Percentiles rank a stretch among this genome's conserved stretches.
phyloP scores from a whole-genome alignment of 768 basidiomycete species.

The Hericium rajendrae region DNA sequence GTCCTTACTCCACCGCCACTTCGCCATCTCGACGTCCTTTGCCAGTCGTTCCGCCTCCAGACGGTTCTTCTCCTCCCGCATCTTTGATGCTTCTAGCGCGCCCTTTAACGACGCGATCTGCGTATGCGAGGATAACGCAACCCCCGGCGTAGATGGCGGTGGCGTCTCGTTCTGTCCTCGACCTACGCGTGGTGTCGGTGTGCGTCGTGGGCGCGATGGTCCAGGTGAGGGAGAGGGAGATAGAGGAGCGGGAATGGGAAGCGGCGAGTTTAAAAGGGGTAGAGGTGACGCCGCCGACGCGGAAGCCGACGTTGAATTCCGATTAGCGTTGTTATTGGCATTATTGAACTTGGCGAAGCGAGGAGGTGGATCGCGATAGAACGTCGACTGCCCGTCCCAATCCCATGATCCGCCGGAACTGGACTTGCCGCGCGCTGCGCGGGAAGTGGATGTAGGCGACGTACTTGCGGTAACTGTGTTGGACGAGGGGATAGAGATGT shows the following conservation, averaged over 20 bases:
- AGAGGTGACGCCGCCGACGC: neutral
- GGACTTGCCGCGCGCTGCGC: neutral
- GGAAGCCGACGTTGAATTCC: neutral
- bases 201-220: neutral
- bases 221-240: neutral
- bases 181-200: neutral
- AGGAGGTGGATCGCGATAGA: conserved; percentile 3
- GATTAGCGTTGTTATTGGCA: neutral
- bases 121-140: conserved; percentile 1
- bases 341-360: neutral
- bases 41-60: conserved; percentile 6
- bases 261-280: neutral
- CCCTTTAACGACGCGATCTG: conserved; percentile 11
- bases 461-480: neutral
- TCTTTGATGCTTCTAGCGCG: conserved; percentile 11
- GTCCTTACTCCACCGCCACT: conserved; percentile 4
- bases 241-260: neutral
- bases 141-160: neutral
- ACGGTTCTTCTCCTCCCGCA: conserved; percentile 11
- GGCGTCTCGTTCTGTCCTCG: neutral
- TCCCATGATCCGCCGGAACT: neutral
- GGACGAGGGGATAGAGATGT: neutral
- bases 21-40: conserved; percentile 3
- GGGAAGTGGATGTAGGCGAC: neutral
- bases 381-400: conserved; percentile 4